phyloP scores from a whole-genome alignment of 1,139 yeast genomes.

The Sugiyamaella novakii region DNA sequence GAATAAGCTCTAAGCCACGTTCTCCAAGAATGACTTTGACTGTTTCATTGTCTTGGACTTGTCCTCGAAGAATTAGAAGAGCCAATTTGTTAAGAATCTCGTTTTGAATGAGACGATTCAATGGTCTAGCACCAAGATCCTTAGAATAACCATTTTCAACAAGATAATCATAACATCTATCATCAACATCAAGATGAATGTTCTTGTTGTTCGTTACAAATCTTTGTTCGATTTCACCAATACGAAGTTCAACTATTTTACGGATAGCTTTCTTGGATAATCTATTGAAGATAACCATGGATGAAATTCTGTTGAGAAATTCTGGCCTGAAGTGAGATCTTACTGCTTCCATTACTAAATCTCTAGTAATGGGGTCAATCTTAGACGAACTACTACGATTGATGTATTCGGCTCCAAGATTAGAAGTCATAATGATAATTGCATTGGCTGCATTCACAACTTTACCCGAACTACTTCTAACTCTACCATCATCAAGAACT shows the following conservation, averaged over 20 bases:
- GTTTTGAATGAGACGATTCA: slow-evolving; percentile 88
- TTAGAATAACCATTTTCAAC: slow-evolving; percentile 79
- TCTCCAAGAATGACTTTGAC: slow-evolving; percentile 66
- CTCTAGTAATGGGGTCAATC: slow-evolving; percentile 65
- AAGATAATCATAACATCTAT: slow-evolving; percentile 76
- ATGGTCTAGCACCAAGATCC: slow-evolving; percentile 96
- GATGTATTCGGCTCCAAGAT: slow-evolving; percentile 91
- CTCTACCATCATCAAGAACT: slow-evolving; percentile 93
- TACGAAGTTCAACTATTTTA: slow-evolving; percentile 84
- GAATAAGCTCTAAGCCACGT: slow-evolving; percentile 70
- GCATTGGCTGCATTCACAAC: slow-evolving; percentile 90
- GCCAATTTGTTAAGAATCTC: slow-evolving; percentile 88
- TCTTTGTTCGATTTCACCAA: slow-evolving; percentile 80
- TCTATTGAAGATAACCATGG: slow-evolving; percentile 89
- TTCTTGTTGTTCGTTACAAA: slow-evolving; percentile 82
- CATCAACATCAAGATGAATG: slow-evolving; percentile 66
- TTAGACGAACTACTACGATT: slow-evolving; percentile 59
- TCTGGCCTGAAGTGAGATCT: slow-evolving; percentile 94
- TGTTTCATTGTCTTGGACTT: slow-evolving; percentile 81
- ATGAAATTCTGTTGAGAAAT: slow-evolving; percentile 91
- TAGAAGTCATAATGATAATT: slow-evolving; percentile 94
- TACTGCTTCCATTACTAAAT: slow-evolving; percentile 82
- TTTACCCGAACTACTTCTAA: slow-evolving; percentile 92
- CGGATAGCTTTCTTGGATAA: slow-evolving; percentile 88
- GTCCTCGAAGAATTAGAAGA: slow-evolving; percentile 81